phyloP scores from a whole-genome alignment of 2,329 filamentous ascomycete genomes.

The Fusarium agapanthi region DNA sequence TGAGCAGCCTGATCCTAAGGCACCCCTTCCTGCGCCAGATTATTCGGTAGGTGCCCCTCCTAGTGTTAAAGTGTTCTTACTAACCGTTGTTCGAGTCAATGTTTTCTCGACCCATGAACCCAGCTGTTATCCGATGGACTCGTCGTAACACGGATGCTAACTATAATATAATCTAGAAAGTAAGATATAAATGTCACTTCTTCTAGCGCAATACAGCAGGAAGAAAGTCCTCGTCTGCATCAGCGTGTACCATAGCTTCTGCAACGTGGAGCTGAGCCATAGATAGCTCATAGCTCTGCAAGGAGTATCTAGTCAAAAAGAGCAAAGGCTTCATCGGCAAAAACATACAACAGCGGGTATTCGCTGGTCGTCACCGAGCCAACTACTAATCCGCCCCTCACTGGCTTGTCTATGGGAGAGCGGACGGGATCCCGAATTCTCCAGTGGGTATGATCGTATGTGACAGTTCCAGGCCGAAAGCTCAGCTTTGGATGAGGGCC shows the following conservation, averaged over 20 bases:
- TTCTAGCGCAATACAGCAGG: rapidly evolving
- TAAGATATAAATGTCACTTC: rapidly evolving
- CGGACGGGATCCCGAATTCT: conserved; percentile 1
- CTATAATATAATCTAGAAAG: rapidly evolving
- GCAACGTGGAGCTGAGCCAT: rapidly evolving
- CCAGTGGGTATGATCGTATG: not conserved
- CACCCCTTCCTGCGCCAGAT: conserved; percentile 68
- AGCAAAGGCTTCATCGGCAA: rapidly evolving
- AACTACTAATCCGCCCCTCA: not conserved
- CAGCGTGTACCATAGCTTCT: rapidly evolving
- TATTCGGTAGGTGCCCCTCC: conserved; percentile 59
- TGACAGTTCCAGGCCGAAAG: rapidly evolving
- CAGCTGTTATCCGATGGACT: conserved; percentile 28
- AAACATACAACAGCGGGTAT: not conserved
- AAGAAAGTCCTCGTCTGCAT: rapidly evolving
- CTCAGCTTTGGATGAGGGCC: rapidly evolving
- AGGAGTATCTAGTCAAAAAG: rapidly evolving
- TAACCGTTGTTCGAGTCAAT: conserved; percentile 18
- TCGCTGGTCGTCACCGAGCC: not conserved
- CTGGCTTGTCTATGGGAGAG: not conserved
- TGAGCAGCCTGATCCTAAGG: conserved; percentile 57
- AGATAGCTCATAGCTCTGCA: rapidly evolving
- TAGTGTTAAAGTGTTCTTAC: rapidly evolving
- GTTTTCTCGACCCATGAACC: conserved; percentile 39
- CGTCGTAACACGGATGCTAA: not conserved